Conservation (phyloP, 805 yeast species). For the Scheffersomyces coipomensis region DNA sequence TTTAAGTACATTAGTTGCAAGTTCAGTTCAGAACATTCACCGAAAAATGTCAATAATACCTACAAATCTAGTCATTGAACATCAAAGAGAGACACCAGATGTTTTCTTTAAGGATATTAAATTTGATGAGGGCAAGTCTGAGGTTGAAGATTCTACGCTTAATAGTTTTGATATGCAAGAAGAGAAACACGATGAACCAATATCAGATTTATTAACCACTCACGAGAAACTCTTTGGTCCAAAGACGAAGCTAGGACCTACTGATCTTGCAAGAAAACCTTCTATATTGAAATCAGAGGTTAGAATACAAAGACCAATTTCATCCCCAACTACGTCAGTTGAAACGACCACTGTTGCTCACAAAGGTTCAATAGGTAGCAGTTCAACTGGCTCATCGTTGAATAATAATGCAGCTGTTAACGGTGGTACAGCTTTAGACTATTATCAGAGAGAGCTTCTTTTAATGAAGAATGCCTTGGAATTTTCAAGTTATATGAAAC, state of each 20-base stretch:
- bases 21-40: slow-evolving; percentile 12
- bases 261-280: neutral
- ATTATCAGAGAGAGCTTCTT: slow-evolving; percentile 57
- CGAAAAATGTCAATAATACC: slow-evolving; percentile 28
- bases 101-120: slow-evolving; percentile 25
- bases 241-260: neutral
- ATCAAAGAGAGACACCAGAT: slow-evolving; percentile 2
- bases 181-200: slow-evolving; percentile 9
- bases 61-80: slow-evolving; percentile 19
- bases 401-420: neutral
- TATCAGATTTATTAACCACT: slow-evolving; percentile 24
- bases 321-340: slow-evolving; percentile 21
- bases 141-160: neutral
- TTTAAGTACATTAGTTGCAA: slow-evolving; percentile 9
- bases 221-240: slow-evolving; percentile 28
- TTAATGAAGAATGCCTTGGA: slow-evolving; percentile 60
- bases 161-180: slow-evolving; percentile 1
- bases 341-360: slow-evolving; percentile 19
- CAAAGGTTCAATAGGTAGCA: slow-evolving; percentile 8
- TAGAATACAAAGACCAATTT: slow-evolving; percentile 8
- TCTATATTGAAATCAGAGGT: slow-evolving; percentile 10
- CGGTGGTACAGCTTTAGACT: slow-evolving; percentile 32
- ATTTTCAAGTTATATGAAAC: slow-evolving; percentile 53
- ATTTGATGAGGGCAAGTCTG: slow-evolving; percentile 9
- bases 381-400: neutral